Base-by-base conservation (phyloP, 192 early-diverging fungal genomes). In the Backusella morwellensis region DNA sequence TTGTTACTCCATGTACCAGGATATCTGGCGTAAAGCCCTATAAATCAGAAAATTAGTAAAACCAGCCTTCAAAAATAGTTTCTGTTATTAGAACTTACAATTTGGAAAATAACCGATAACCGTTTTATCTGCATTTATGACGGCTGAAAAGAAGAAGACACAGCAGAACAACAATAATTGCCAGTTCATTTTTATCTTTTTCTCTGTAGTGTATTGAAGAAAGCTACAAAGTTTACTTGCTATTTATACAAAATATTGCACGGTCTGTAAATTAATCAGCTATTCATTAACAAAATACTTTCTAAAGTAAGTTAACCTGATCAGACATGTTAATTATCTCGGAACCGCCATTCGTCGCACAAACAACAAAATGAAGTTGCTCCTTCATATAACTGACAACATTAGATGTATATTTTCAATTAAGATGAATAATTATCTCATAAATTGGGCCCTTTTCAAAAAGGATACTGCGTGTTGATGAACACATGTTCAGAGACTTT, bases 81-180 rank as follows among this genome's bases (percentile, higher is more conserved):
- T 23, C 1, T 29, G 11, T 29, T 14, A 5, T 26, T 26, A 14
- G 3, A 12, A 63, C 76, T 66, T 77, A 77, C 76, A 78, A 41
- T 78, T 78, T 26, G 77, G 77, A 56, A 78, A 78, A 40, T 78
- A 78, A n/a, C 77, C 77, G 12, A 78, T 63, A 2, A 78, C 21
- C 6, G 23, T 21, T n/a, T 74, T 74, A 19, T 47, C 66, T n/a
- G 72, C 77, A n/a, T 72, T 69, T 21, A 66, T 23, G 35, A 47
- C 9, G 0, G 59, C 34, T 7, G 44, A 32, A 47, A 44, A 19
- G 34, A 70, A 4, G 21, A 50, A 38, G 19, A 59, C 4, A 40
- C 67, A 15, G 42, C 40, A 26, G 26, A 47, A 9, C 21, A 63
- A 29, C 4, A 63, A 4, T 29, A 23, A 63, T 63, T 14, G 11